Conservation (phyloP, 2,329 filamentous ascomycete genomes). For the Hypoxylon sp. region DNA sequence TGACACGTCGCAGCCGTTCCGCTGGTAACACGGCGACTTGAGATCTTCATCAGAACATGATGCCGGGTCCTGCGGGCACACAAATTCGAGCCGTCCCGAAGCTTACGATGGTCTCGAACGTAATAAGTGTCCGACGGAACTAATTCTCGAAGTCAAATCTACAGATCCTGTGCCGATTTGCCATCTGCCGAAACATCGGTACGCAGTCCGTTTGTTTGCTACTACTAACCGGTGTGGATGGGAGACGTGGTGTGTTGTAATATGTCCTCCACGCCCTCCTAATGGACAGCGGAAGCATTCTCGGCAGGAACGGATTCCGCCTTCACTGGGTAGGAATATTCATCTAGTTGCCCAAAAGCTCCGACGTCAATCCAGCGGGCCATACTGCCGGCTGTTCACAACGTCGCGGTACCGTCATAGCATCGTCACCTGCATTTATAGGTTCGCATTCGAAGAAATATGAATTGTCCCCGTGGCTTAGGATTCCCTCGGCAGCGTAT, state of each 20-base stretch:
- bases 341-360: constrained; percentile 2
- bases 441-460: constrained; percentile 18
- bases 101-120: constrained; percentile 19
- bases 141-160: constrained; percentile 19
- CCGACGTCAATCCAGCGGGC: constrained; percentile 11
- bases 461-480: constrained; percentile 10
- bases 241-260: constrained; percentile 16
- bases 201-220: constrained; percentile 31
- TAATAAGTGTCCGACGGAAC: constrained; percentile 27
- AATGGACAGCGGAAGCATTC: constrained; percentile 11
- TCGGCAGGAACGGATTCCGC: constrained; percentile 16
- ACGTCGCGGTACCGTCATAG: constrained; percentile 33
- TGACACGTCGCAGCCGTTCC: constrained; percentile 15
- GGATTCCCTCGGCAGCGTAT: constrained; percentile 19
- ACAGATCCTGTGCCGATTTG: constrained; percentile 27
- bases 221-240: constrained; percentile 16
- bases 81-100: constrained; percentile 43
- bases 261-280: constrained; percentile 12
- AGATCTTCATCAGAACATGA: constrained; percentile 33
- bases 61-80: constrained; percentile 29
- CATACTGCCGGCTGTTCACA: constrained; percentile 14
- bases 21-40: constrained; percentile 24
- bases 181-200: constrained; percentile 23
- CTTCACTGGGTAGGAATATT: constrained; percentile 12
- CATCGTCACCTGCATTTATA: constrained; percentile 30